These are phyloP conservation scores for Aspergillus persii DNA, from an alignment of 2,329 filamentous ascomycete species.

Conservation along the genomic window DNA sequence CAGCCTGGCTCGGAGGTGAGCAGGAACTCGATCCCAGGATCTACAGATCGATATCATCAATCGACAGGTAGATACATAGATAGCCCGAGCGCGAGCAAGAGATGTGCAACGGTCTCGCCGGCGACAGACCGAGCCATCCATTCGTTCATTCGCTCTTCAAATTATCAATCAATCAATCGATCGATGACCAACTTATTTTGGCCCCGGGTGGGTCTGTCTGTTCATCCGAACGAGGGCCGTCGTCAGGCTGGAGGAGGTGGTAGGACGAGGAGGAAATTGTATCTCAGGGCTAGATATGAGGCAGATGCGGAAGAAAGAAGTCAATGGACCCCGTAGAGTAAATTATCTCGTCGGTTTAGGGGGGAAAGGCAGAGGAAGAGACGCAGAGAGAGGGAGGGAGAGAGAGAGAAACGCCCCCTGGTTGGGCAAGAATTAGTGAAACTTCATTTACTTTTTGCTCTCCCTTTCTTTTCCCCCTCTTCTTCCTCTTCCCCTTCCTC, in stretches of 20 bases:
- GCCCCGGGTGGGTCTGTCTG: not conserved
- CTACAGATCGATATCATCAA: not conserved
- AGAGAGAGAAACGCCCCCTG: not conserved
- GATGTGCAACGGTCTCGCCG: too few relatives aligned
- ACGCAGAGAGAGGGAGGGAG: not conserved
- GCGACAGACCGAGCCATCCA: too few relatives aligned
- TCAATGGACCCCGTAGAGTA: too few relatives aligned
- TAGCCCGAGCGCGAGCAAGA: not conserved
- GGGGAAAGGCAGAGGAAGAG: not conserved
- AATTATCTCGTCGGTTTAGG: not conserved
- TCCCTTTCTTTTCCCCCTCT: slow-evolving; percentile 9
- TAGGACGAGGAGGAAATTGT: not conserved
- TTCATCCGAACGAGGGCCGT: not conserved
- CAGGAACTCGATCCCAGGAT: too few relatives aligned
- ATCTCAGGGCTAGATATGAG: not conserved
- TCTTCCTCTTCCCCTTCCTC: slow-evolving; percentile 9
- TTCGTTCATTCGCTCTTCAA: too few relatives aligned
- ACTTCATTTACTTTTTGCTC: slow-evolving; percentile 14
- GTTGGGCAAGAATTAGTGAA: slow-evolving; percentile 6
- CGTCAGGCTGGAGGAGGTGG: not conserved
- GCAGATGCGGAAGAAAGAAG: too few relatives aligned
- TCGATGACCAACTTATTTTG: not conserved
- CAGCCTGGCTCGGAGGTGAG: too few relatives aligned
- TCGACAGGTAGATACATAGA: not conserved
- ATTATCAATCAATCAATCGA: not conserved